These are phyloP conservation scores for Hypoxylon sp. DNA, from an alignment of 2,329 filamentous ascomycete genomes.

Conservation along the genomic window DNA sequence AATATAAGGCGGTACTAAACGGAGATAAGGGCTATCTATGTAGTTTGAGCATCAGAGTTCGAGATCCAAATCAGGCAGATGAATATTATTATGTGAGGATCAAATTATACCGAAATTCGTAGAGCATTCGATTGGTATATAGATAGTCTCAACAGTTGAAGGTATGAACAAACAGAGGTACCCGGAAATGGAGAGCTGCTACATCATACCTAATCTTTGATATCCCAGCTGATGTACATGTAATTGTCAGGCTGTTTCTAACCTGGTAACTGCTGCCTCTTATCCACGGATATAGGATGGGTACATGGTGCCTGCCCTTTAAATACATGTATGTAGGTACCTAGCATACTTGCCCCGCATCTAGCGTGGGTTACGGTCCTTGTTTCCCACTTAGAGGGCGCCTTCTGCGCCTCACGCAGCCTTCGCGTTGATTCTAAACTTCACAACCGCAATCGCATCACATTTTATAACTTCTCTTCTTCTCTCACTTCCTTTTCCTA, in stretches of 20 bases:
- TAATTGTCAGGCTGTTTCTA: background rate
- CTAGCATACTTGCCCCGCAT: background rate
- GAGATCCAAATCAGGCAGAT: background rate
- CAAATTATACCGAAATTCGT: background rate
- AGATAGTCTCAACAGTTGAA: no score
- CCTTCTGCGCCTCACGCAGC: constrained; percentile 40
- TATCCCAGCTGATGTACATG: background rate
- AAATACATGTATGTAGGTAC: background rate
- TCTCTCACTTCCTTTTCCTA: constrained; percentile 11
- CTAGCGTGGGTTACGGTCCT: constrained; percentile 22
- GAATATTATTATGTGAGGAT: background rate
- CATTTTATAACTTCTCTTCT: constrained; percentile 28
- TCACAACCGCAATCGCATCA: constrained; percentile 43
- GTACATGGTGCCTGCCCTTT: background rate
- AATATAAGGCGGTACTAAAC: background rate
- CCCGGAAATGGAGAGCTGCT: no score
- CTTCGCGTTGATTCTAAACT: constrained; percentile 44
- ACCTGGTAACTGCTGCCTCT: background rate
- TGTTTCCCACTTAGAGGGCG: constrained; percentile 37
- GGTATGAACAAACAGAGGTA: no score
- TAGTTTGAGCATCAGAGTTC: background rate
- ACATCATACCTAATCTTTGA: no score
- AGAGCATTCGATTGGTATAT: background rate
- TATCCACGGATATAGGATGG: background rate
- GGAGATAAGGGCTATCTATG: constrained; percentile 18